These are phyloP conservation scores for Intubia oerlemansii DNA, from an alignment of 2,329 filamentous ascomycete species.

Conservation along the genomic window DNA sequence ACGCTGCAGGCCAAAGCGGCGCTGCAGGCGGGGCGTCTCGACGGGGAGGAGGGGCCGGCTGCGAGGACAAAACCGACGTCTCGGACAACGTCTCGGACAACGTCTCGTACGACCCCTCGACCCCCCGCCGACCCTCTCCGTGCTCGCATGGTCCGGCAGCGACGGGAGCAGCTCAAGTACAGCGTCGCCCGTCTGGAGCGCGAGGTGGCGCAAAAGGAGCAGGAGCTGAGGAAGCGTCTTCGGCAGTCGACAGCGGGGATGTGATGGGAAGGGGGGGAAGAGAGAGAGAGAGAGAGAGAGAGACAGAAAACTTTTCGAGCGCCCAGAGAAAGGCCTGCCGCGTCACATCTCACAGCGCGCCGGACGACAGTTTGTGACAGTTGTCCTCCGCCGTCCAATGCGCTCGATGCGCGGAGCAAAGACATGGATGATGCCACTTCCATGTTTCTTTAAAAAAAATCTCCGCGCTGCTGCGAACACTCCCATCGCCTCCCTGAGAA, in stretches of 20 bases:
- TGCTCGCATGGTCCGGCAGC: conserved; percentile 45
- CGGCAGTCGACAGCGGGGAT: conserved; percentile 2
- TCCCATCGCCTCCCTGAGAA: too few species aligned
- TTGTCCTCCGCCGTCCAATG: too few species aligned
- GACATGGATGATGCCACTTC: too few species aligned
- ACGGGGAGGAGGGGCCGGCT: conserved; percentile 9
- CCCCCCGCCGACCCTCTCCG: conserved; percentile 20
- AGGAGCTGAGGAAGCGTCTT: conserved; percentile 31
- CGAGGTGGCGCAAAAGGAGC: conserved; percentile 58
- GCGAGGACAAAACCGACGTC: not conserved
- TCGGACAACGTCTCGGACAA: not conserved
- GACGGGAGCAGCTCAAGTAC: conserved; percentile 71
- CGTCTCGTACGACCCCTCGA: conserved; percentile 5
- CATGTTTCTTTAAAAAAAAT: too few species aligned
- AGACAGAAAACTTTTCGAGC: too few species aligned
- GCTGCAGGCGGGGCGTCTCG: conserved; percentile 56
- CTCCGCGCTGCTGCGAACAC: too few species aligned
- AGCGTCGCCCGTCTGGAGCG: conserved; percentile 69
- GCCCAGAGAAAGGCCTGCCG: too few species aligned
- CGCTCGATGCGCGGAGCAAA: too few species aligned
- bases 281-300: not conserved
- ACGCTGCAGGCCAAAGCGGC: conserved; percentile 65
- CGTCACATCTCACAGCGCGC: too few species aligned
- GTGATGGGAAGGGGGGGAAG: not conserved
- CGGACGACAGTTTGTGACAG: too few species aligned